Evolutionary conservation across 257 asterid genomes (phyloP).

Genomic region (Capsicum rhomboideum): DNA sequence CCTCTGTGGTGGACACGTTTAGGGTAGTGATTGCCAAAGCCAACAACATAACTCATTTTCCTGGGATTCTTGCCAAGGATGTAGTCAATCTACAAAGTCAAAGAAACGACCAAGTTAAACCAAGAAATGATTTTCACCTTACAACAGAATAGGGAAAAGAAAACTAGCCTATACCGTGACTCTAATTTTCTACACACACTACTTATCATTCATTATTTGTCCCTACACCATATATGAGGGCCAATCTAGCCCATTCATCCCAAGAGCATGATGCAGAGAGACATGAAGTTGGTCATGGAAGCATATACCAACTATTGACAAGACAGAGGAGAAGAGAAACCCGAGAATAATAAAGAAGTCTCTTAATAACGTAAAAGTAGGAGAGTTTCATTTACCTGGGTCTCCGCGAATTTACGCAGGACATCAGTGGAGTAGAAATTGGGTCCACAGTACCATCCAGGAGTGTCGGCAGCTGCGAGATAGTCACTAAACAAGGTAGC

Average conservation of each 20-base stretch:
- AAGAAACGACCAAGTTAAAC: neutral
- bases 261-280: neutral
- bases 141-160: neutral
- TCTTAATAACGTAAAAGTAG: neutral
- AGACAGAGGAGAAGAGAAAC: neutral
- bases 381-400: constrained; percentile 50
- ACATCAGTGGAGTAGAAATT: constrained; percentile 70
- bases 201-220: neutral
- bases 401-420: constrained; percentile 74
- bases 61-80: constrained; percentile 89
- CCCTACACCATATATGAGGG: neutral
- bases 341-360: neutral
- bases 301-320: neutral
- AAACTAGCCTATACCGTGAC: neutral
- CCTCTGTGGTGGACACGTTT: constrained; percentile 91
- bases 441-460: constrained; percentile 99
- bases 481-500: constrained; percentile 85
- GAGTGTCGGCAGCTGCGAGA: constrained; percentile 84
- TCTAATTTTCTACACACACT: neutral
- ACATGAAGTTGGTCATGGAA: neutral
- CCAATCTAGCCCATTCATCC: neutral
- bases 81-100: constrained; percentile 54
- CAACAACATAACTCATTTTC: constrained; percentile 93
- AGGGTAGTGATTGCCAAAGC: constrained; percentile 73
- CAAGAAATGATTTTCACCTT: neutral